Percentiles rank a stretch among this genome's conserved stretches.
phyloP scores from a whole-genome alignment of 2,329 filamentous ascomycete species.

The Penicillium nordicum region DNA sequence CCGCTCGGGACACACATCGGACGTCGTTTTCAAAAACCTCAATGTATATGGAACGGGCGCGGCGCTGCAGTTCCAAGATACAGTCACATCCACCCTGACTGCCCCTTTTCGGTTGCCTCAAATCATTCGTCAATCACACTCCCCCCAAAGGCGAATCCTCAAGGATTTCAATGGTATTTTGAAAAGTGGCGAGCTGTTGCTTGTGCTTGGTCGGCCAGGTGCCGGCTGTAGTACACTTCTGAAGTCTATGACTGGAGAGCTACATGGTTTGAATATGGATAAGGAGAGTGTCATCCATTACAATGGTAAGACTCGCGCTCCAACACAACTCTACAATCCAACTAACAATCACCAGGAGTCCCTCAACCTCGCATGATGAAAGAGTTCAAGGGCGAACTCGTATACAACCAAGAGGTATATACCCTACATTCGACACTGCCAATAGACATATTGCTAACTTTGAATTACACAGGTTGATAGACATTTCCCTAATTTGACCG shows the following conservation, averaged over 20 bases:
- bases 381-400: slow-evolving; percentile 38
- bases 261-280: slow-evolving; percentile 71
- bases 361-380: slow-evolving; percentile 30
- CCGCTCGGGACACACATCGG: slow-evolving; percentile 10
- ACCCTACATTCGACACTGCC: background rate
- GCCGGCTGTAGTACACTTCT: slow-evolving; percentile 70
- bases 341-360: slow-evolving; percentile 14
- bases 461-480: slow-evolving; percentile 66
- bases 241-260: slow-evolving; percentile 77
- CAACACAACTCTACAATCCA: background rate
- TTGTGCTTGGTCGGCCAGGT: slow-evolving; percentile 49
- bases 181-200: slow-evolving; percentile 49
- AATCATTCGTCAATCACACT: slow-evolving; percentile 13
- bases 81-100: slow-evolving; percentile 18
- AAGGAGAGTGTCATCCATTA: slow-evolving; percentile 72
- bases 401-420: slow-evolving; percentile 46
- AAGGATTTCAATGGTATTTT: slow-evolving; percentile 59
- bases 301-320: slow-evolving; percentile 52
- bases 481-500: slow-evolving; percentile 61
- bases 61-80: slow-evolving; percentile 25
- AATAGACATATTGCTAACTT: background rate
- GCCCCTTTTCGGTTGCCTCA: slow-evolving; percentile 19
- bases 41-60: slow-evolving; percentile 27
- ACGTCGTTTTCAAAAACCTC: slow-evolving; percentile 24
- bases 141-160: slow-evolving; percentile 49